Percentiles rank a stretch among this genome's conserved stretches.
phyloP scores from a whole-genome alignment of 179 eudicot species.

The Dionaea muscipula region DNA sequence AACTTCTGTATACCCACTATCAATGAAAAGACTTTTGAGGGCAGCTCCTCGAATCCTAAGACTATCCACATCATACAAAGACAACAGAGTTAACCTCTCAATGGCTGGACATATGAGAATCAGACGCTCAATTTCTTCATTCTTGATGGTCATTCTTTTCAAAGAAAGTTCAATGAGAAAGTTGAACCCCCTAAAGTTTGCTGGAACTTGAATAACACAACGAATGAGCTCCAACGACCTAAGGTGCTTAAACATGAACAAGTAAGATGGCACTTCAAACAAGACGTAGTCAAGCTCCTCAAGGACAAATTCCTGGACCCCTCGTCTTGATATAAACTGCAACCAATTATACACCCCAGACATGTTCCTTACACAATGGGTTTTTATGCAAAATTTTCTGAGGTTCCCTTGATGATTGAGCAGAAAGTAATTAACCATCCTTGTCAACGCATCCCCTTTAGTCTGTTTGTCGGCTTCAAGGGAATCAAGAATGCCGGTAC shows the following conservation, averaged over 20 bases:
- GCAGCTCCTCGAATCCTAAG: no score
- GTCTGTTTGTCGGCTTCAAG: not conserved
- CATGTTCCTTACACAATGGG: not conserved
- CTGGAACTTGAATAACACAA: conserved; percentile 8
- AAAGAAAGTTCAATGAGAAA: not conserved
- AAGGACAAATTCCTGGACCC: not conserved
- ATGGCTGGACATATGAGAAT: conserved; percentile 7
- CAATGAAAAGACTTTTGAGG: no score
- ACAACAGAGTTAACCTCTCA: conserved; percentile 3
- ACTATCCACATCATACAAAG: not conserved
- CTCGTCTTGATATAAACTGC: not conserved
- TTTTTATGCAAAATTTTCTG: conserved; percentile 7
- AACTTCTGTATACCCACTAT: no score
- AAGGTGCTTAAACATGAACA: conserved; percentile 6
- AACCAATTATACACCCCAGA: no score
- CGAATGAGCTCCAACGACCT: not conserved
- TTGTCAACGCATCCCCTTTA: conserved; percentile 2
- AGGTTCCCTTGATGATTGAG: conserved; percentile 1
- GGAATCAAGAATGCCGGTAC: not conserved
- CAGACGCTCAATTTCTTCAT: conserved; percentile 8
- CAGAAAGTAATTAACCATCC: not conserved
- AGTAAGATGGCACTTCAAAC: conserved; percentile 7
- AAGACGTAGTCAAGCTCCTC: not conserved
- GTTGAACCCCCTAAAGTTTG: conserved; percentile 2
- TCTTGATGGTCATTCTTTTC: not conserved